A percentile compares a stretch with the other conserved stretches of the same genome.
phyloP scores from a whole-genome alignment of 192 early-diverging fungal species.

The Entomortierella beljakovae region DNA sequence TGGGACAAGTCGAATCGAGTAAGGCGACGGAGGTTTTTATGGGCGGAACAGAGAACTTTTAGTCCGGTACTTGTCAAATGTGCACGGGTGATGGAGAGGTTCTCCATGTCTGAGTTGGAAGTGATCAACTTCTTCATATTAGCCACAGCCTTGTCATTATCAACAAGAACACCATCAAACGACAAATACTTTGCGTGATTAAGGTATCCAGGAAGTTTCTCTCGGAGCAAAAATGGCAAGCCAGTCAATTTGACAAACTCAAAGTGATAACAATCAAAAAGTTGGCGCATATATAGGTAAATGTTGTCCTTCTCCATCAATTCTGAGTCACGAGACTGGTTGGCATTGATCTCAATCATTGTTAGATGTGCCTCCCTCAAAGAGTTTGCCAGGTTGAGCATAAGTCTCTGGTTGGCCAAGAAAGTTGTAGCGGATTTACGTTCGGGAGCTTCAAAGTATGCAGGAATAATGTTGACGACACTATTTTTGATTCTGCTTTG shows the following conservation, averaged over 20 bases:
- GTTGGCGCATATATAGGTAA: conserved; percentile 37
- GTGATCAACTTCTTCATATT: conserved; percentile 53
- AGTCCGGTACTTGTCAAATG: conserved; percentile 38
- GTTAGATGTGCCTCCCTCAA: conserved; percentile 38
- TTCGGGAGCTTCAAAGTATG: conserved; percentile 35
- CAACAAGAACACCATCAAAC: conserved; percentile 44
- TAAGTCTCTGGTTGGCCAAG: conserved; percentile 26
- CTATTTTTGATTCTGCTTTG: conserved; percentile 25
- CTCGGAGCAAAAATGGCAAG: conserved; percentile 35
- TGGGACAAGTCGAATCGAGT: conserved; percentile 29
- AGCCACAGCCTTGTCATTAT: conserved; percentile 46
- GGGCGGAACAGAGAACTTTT: conserved; percentile 34
- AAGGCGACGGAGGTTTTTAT: conserved; percentile 37
- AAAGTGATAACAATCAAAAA: conserved; percentile 37
- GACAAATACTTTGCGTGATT: conserved; percentile 19
- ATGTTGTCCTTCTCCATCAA: conserved; percentile 51
- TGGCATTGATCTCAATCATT: conserved; percentile 42
- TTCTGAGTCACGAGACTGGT: conserved; percentile 38
- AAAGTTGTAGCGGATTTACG: conserved; percentile 19
- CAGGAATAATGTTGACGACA: conserved; percentile 17
- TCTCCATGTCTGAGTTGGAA: conserved; percentile 42
- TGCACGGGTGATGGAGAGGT: conserved; percentile 20
- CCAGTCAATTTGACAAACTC: conserved; percentile 37
- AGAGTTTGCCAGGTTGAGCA: conserved; percentile 19
- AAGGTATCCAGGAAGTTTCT: conserved; percentile 31